phyloP scores from a whole-genome alignment of 202 grass and related monocot species.

The Schoenoplectus triqueter region DNA sequence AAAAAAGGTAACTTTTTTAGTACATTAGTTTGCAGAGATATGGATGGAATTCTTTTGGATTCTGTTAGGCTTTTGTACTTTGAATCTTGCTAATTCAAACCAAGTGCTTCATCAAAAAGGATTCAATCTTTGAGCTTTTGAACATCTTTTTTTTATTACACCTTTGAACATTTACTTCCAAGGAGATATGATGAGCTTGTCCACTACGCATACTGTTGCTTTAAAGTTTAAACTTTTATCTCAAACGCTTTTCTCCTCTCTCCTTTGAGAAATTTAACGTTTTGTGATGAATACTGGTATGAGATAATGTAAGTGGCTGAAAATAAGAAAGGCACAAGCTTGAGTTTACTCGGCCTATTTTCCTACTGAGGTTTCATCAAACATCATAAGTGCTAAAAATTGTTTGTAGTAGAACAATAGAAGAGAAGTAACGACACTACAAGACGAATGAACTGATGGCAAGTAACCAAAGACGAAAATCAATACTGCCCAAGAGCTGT shows the following conservation, averaged over 20 bases:
- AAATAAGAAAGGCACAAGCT: background rate
- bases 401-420: no score
- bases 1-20: background rate
- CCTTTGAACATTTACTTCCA: background rate
- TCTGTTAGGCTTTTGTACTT: slow-evolving; percentile 36
- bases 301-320: background rate
- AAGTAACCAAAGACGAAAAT: no score
- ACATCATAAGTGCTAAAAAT: no score
- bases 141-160: background rate
- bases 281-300: background rate
- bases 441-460: no score
- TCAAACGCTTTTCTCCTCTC: background rate
- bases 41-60: slow-evolving; percentile 19
- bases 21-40: slow-evolving; percentile 29
- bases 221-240: background rate
- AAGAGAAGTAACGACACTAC: no score
- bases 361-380: no score
- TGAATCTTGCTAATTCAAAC: background rate
- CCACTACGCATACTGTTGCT: background rate
- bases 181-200: background rate
- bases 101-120: slow-evolving; percentile 16
- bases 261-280: background rate
- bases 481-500: no score
- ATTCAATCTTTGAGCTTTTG: slow-evolving; percentile 1
- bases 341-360: background rate